Base-by-base conservation (phyloP, 1,284 basidiomycete species). In the Fistulinella staudtii region DNA sequence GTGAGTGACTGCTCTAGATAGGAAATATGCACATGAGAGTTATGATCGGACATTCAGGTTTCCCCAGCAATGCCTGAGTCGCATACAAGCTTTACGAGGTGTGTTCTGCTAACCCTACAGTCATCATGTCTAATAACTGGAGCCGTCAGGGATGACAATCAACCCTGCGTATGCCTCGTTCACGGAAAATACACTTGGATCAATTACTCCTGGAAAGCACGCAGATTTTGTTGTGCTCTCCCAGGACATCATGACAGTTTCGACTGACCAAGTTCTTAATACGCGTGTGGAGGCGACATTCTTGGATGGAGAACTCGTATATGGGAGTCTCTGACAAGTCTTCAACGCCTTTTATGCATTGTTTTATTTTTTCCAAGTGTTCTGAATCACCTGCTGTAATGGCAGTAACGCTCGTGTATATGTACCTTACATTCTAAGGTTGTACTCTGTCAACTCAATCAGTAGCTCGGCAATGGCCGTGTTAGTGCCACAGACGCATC, bases 121-220 rank as follows among this genome's bases (percentile, higher is more conserved):
- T 22, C 20, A 4, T 20, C 11, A 6, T 7, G 8, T 36, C 55
- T 58, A 27, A 55, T 15, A 11, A 4, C 13, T 7, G 27, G n/a
- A 27, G 10, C 23, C 23, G 31, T 41, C 51, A 76, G 75, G 83
- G 10, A 81, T 87, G 71, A 89, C 86, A 1, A 76, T 88, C 30
- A 85, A 89, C 53, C 77, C 89, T 2, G 90, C 93, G 0, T 93
- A 85, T 61, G 91, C 92, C 9, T 87, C 89, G 0, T 93, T 94
- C 66, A 82, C 82, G 1, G 89, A 92, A 53, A 64, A 77, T 34
- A 67, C 61, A 8, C 73, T 90, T 0, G 90, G 85, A 21, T 89
- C 83, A 2, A 73, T 95, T 31, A 75, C 77, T 24, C 63, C 73
- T 3, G 89, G 90, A n/a, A 92, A 90, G 58, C 72, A 76, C 28